A percentile compares a stretch with the other conserved stretches of the same genome.
Evolutionary conservation across 495 filamentous ascomycete genomes (phyloP).

Genomic region (Neurospora pannonica): DNA sequence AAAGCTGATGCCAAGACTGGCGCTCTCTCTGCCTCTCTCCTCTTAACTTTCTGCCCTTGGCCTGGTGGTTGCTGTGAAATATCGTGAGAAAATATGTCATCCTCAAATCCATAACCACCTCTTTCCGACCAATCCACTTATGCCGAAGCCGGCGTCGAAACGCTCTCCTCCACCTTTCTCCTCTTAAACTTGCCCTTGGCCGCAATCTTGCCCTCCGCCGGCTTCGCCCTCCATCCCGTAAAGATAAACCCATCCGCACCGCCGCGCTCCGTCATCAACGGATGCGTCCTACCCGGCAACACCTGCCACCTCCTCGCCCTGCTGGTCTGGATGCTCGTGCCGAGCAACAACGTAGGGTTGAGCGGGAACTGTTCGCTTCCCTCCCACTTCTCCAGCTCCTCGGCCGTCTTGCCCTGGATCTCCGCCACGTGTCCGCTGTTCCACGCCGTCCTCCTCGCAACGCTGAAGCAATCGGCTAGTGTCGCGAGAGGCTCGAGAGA

Average conservation of each 20-base stretch:
- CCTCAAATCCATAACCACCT: neutral
- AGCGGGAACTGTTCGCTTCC: conserved; percentile 66
- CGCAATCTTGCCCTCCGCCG: conserved; percentile 64
- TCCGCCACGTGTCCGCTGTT: conserved; percentile 29
- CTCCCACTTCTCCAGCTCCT: conserved; percentile 37
- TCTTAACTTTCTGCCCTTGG: neutral
- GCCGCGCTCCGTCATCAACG: conserved; percentile 78
- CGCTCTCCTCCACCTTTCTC: conserved; percentile 42
- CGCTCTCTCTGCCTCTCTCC: neutral
- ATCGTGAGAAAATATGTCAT: neutral
- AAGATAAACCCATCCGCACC: conserved; percentile 89
- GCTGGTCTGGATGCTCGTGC: conserved; percentile 68
- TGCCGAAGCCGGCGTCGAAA: conserved; percentile 14
- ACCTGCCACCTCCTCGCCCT: conserved; percentile 78
- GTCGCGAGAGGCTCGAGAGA: conserved; percentile 65
- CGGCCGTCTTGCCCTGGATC: conserved; percentile 22
- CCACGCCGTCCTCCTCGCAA: conserved; percentile 64
- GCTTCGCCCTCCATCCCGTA: conserved; percentile 69
- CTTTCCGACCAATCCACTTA: neutral
- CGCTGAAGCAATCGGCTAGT: conserved; percentile 71
- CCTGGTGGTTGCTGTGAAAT: neutral
- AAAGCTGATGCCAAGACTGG: too few species aligned
- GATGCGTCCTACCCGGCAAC: conserved; percentile 84
- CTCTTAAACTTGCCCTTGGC: conserved; percentile 69
- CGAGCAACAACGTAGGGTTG: conserved; percentile 74